Evolutionary conservation across 1,284 basidiomycete genomes (phyloP), one percentile per base, ranked within the genome.

Genomic region (Uromyces viciae-fabae): DNA sequence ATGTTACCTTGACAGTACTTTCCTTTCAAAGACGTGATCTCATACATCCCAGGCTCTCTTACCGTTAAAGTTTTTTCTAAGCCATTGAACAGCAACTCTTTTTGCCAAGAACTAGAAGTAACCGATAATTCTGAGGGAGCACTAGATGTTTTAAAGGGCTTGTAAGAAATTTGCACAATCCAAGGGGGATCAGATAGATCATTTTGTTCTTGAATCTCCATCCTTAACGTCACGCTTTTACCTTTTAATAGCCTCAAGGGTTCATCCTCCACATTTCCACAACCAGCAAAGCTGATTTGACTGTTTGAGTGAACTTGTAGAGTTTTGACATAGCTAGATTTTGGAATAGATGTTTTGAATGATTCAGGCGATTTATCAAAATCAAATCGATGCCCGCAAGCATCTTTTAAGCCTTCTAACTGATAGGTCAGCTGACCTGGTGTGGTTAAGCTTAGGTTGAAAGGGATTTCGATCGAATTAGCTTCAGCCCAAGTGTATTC

Each of bases 1-100:
- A 97, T 90, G 76, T 92, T 91, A 1, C 94, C 94, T 49, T 89
- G 87, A 92, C 88, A 92, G 88, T 89, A 91, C 81, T 90, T 90
- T 40, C 95, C 94, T 82, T 88, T 88, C 19, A 96, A 89, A 19
- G 90, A 88, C 0, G 90, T 84, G 40, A 99, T 90, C 3, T 89
- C 90, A 85, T 96, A 99, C 56, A 91, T 90, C n/a, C 96, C 96
- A 0, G 94, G 91, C 46, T 72, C 60, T 25, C 28, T 79, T n/a
- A 64, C 64, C 25, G 17, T 36, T 54, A 77, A 68, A 11, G 58
- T 56, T 52, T 69, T 68, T 33, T 68, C 64, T 33, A 36, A 38
- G 36, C 69, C 75, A 68, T 66, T 42, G 22, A 77, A 77, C 17
- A 31, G 40, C 9, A 72, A 33, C 40, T 71, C 64, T 42, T 69